Evolutionary conservation across 2,329 filamentous ascomycete genomes (phyloP).

Genomic region (Alternaria incomplexa): DNA sequence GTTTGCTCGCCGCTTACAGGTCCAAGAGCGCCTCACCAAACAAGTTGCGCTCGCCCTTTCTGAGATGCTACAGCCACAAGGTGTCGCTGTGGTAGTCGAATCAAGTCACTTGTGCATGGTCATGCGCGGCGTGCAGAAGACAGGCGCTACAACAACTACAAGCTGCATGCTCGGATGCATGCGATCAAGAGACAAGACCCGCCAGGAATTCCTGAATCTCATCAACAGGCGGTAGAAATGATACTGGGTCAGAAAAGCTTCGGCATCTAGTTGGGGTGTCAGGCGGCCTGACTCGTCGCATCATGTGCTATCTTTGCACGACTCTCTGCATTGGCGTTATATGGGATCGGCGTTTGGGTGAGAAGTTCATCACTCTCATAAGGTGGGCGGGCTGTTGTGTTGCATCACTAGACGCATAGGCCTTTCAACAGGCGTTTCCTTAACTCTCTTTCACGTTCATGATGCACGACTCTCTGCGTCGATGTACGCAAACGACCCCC

Average conservation of each 20-base stretch:
- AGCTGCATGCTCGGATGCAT: constrained; percentile 98
- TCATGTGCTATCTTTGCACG: not conserved
- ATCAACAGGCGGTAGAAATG: constrained; percentile 39
- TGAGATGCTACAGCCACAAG: constrained; percentile 90
- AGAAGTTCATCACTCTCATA: constrained; percentile 42
- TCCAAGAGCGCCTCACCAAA: constrained; percentile 94
- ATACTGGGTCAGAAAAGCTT: not conserved
- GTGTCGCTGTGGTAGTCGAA: constrained; percentile 97
- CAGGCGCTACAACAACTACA: constrained; percentile 83
- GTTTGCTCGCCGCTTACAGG: constrained; percentile 91
- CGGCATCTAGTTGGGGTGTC: not conserved
- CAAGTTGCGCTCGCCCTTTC: constrained; percentile 94
- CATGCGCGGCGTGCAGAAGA: constrained; percentile 97
- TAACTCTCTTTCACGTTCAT: not conserved
- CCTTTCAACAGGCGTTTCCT: constrained; percentile 6
- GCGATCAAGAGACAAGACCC: constrained; percentile 87
- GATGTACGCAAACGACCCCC: not conserved
- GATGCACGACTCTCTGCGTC: not conserved
- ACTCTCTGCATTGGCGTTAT: constrained; percentile 16
- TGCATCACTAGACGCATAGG: constrained; percentile 5
- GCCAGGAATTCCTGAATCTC: constrained; percentile 93
- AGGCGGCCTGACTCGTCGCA: not conserved
- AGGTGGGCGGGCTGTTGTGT: not conserved
- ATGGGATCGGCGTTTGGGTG: constrained; percentile 2
- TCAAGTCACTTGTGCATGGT: constrained; percentile 98